These are phyloP conservation scores for Candida golubevii DNA, from an alignment of 805 yeast genomes.

Conservation along the genomic window DNA sequence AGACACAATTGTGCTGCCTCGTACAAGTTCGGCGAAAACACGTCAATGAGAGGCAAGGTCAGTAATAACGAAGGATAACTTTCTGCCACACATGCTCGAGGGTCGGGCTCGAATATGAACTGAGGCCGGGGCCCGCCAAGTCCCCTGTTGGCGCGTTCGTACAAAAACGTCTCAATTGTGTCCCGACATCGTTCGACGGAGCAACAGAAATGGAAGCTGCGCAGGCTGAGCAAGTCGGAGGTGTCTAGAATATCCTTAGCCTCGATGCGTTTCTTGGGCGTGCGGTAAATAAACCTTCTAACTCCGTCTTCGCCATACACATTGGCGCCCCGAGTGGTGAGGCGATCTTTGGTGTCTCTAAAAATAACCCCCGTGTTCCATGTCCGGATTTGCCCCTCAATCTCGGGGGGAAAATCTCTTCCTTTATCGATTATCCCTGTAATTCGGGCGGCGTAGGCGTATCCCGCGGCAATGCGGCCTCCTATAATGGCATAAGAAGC, in stretches of 20 bases:
- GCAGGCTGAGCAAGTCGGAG: conserved; percentile 30
- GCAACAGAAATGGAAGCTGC: conserved; percentile 68
- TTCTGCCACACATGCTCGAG: conserved; percentile 61
- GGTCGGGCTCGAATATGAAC: conserved; percentile 83
- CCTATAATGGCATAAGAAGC: conserved; percentile 81
- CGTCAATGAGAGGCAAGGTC: conserved; percentile 45
- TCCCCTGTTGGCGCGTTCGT: background rate
- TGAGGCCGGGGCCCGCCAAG: conserved; percentile 24
- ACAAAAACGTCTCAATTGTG: conserved; percentile 36
- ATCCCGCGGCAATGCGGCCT: conserved; percentile 51
- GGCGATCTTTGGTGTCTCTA: conserved; percentile 47
- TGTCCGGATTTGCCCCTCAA: conserved; percentile 40
- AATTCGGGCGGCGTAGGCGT: conserved; percentile 31
- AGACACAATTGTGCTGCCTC: conserved; percentile 72
- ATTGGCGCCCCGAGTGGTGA: conserved; percentile 82
- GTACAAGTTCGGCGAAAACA: conserved; percentile 79
- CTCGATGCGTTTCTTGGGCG: conserved; percentile 58
- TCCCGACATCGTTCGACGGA: conserved; percentile 58
- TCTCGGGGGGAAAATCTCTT: conserved; percentile 58
- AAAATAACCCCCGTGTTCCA: conserved; percentile 64
- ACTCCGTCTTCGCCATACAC: conserved; percentile 58
- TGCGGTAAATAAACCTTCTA: conserved; percentile 52
- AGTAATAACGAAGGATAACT: conserved; percentile 29
- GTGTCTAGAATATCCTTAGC: conserved; percentile 48
- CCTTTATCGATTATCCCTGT: conserved; percentile 81